Base-by-base conservation (phyloP, 2,329 filamentous ascomycete species). In the Calonectria pseudoreteaudii region DNA sequence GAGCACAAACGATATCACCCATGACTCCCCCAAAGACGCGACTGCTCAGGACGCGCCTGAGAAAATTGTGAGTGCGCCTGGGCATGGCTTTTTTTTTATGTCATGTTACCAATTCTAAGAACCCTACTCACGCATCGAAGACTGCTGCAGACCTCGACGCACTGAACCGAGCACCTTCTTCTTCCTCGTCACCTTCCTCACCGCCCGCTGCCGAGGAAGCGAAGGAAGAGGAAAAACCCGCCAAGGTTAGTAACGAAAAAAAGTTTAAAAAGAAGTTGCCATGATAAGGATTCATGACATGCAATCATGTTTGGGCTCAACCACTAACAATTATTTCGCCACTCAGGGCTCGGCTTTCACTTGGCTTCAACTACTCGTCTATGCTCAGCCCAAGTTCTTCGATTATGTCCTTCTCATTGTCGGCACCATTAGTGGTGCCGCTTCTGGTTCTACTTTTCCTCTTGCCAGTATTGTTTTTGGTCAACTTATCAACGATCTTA, bases 381-480 rank as follows among this genome's bases (percentile, higher is more conserved):
- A 86, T 72, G 87, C 85, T 70, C 81, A 87, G 58, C 87, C 87
- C 28, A 84, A 83, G 76, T 84, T 83, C 80, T 73, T 86, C 71
- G 87, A 88, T 73, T 81, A 86, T 72, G 58, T 81, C n/a, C 83
- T 89, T 62, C 82, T 89, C 49, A 16, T 85, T 20, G 77, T 84
- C 31, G 88, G 87, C 52, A 84, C 82, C 44, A 53, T 87, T 52
- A 84, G 85, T 68, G 88, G 90, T 68, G 88, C 90, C 56, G 90
- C 87, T 31, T 88, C 91, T n/a, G 91, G 91, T 60, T 86, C 91
- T 5, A 91, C 91, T 0, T 91, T 93, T 71, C 91, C 91, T 18
- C 84, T 93, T 26, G 89, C 93, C 79, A 91, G 90, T 67, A 90
- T 93, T 73, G 85, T 93, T 68, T 93, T 93, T 77, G 91, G 91